phyloP scores from a whole-genome alignment of 371 early-diverging fungal species.

The Circinella minor region DNA sequence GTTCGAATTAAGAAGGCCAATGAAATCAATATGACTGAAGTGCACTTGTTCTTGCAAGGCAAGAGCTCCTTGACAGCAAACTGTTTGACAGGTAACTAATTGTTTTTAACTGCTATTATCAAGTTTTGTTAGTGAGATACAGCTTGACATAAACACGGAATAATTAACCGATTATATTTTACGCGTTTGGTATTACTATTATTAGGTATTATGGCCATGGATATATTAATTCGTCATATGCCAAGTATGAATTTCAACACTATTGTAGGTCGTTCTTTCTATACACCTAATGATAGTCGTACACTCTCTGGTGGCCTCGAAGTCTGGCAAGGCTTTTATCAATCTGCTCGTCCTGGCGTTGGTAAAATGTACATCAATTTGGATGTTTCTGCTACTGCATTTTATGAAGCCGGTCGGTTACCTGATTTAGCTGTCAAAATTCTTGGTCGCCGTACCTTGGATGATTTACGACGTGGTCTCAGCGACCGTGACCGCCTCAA shows the following conservation, averaged over 20 bases:
- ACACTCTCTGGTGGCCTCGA: conserved; percentile 74
- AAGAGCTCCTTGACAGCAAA: conserved; percentile 39
- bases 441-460: conserved; percentile 57
- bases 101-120: background rate
- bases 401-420: conserved; percentile 73
- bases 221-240: conserved; percentile 77
- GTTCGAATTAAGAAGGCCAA: conserved; percentile 61
- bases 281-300: conserved; percentile 66
- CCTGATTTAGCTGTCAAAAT: conserved; percentile 62
- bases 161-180: too few relatives aligned
- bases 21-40: conserved; percentile 57
- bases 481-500: conserved; percentile 58
- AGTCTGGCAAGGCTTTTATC: conserved; percentile 91
- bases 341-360: conserved; percentile 75
- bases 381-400: conserved; percentile 85
- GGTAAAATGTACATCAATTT: conserved; percentile 78
- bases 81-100: conserved; percentile 40
- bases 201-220: conserved; percentile 77
- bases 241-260: conserved; percentile 70
- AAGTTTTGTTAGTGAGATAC: background rate
- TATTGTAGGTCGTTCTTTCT: conserved; percentile 83
- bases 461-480: conserved; percentile 68
- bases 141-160: too few relatives aligned
- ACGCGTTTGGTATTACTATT: conserved; percentile 7
- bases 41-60: conserved; percentile 55